Base-by-base conservation (phyloP, 176 grass and related monocot species). In the Coix lacrymajobi region DNA sequence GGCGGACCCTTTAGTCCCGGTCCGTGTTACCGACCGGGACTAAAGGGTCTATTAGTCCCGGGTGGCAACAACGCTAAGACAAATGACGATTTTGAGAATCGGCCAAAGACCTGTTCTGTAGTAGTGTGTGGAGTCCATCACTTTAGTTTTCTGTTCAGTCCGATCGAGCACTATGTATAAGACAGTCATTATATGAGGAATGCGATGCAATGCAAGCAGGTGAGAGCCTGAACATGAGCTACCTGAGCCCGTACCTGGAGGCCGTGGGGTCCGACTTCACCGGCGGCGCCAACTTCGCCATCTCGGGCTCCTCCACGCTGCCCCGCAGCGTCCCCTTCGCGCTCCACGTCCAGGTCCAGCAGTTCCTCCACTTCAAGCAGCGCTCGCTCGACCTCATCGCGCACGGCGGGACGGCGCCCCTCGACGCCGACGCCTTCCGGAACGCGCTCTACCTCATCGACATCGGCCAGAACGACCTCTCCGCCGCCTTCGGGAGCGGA, bases 241-340 rank as follows among this genome's bases (percentile, higher is more conserved):
- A 85, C 76, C 66, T 94, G 81, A 91, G 89, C 87, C 92, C 92
- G 16, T 94, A 94, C 87, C n/a, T 94, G 84, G 89, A 94, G 81
- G 61, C 89, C 15, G 62, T 91, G 84, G 89, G 87, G 26, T 76
- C 92, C 37, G 81, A 94, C 75, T 94, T 94, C 87, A 44, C 77
- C 56, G 84, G 73, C 54, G 92, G 92, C 41, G 89, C 86, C 77
- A 89, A 91, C 84, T 94, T 94, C 73, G 92, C 92, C 73, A 25
- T 94, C 66, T 48, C 80, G 56, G 92, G 92, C 70, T 85, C 92
- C 2, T 10, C 31, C 45, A 80, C 92, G 14, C 62, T 70, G 11
- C 92, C 89, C 11, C 52, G 80, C 6, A 80, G 71, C 54, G 52
- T 49, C 12, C 84, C 92, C 24, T 94, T 94, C 84, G 36, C 89